Percentiles rank a stretch among this genome's conserved stretches.
Conservation (phyloP, 306 rosid species). For the Cucumis sativus region DNA sequence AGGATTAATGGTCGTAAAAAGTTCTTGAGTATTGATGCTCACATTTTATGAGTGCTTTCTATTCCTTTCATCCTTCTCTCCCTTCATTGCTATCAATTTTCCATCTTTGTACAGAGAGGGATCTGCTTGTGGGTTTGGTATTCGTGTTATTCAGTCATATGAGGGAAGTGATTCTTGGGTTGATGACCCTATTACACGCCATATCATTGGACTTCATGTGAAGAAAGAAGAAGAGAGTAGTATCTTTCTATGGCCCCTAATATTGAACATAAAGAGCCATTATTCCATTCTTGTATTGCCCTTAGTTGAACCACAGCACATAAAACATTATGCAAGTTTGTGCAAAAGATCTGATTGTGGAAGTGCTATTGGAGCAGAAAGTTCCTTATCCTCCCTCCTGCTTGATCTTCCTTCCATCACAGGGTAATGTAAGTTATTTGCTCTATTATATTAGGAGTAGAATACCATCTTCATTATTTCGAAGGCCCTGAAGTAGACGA, state of each 20-base stretch:
- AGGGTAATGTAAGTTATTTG: conserved; percentile 85
- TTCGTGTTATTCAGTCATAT: conserved; percentile 55
- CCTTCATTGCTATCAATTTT: not conserved
- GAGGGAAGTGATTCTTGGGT: conserved; percentile 88
- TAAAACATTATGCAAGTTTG: conserved; percentile 47
- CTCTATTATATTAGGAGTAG: conserved; percentile 8
- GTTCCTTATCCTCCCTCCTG: conserved; percentile 70
- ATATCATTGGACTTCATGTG: conserved; percentile 52
- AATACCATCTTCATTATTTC: conserved; percentile 7
- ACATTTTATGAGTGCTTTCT: not conserved
- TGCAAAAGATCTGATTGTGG: conserved; percentile 77
- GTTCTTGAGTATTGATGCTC: not conserved
- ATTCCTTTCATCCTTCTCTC: not conserved
- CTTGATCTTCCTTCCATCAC: conserved; percentile 87
- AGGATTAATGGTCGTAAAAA: not conserved
- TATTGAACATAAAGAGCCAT: conserved; percentile 58
- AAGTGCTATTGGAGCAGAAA: conserved; percentile 55
- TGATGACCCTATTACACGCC: conserved; percentile 88
- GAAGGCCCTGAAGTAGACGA: not conserved
- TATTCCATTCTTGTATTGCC: conserved; percentile 59
- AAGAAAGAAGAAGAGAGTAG: conserved; percentile 36
- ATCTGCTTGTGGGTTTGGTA: conserved; percentile 61
- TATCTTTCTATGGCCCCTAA: conserved; percentile 73
- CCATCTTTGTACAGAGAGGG: conserved; percentile 49
- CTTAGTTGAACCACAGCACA: conserved; percentile 64